Conservation (phyloP, 2,329 filamentous ascomycete genomes). For the Diaporthe velutina region DNA sequence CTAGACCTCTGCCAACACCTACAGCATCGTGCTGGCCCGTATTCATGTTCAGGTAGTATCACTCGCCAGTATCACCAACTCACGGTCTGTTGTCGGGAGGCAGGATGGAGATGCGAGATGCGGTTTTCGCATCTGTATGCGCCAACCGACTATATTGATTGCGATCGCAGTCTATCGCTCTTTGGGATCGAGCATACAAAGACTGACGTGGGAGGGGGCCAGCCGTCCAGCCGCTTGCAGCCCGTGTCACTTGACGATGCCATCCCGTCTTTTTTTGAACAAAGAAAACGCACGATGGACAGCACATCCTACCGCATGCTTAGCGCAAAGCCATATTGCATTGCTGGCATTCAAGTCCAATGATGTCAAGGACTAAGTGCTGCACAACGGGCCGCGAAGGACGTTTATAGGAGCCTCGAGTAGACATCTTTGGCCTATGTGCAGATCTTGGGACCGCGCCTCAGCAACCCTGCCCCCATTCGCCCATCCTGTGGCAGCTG, state of each 20-base stretch:
- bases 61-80: not conserved
- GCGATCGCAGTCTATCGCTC: not conserved
- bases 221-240: constrained; percentile 32
- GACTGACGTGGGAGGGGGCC: constrained; percentile 1
- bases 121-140: not conserved
- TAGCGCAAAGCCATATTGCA: constrained; percentile 6
- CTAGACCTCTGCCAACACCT: not conserved
- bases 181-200: constrained; percentile 24
- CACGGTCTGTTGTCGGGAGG: not conserved
- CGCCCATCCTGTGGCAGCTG: not conserved
- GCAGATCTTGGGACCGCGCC: constrained; percentile 1
- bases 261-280: not conserved
- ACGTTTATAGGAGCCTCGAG: not conserved
- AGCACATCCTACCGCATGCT: not conserved
- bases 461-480: not conserved
- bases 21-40: not conserved
- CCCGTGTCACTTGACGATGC: constrained; percentile 33
- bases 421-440: not conserved
- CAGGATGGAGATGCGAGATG: not conserved
- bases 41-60: constrained; percentile 14
- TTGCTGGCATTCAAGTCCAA: constrained; percentile 13
- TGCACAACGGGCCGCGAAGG: not conserved
- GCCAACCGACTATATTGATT: constrained; percentile 20
- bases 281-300: constrained; percentile 13
- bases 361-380: constrained; percentile 3